Percentiles rank a stretch among this genome's conserved stretches.
Evolutionary conservation across 2,329 filamentous ascomycete species (phyloP).

Genomic region (Rhexocercosporidium sp.): DNA sequence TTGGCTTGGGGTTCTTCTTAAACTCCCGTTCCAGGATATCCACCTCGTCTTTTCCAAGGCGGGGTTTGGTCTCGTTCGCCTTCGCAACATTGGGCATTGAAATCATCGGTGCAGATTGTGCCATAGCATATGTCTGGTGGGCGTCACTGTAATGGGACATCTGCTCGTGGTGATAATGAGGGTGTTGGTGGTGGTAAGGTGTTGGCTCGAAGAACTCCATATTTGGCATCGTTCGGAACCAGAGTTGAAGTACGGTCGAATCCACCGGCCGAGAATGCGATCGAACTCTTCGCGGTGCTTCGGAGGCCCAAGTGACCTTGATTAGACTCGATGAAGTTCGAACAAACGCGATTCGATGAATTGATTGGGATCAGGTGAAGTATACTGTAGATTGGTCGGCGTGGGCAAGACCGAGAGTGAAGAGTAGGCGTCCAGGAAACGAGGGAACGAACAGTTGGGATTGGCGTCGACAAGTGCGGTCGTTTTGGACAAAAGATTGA

Average conservation of each 20-base stretch:
- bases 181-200: conserved; percentile 30
- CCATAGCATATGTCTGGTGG: conserved; percentile 30
- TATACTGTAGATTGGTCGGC: neutral
- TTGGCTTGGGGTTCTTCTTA: conserved; percentile 67
- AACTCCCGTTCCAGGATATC: conserved; percentile 66
- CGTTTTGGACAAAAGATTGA: conserved; percentile 27
- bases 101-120: conserved; percentile 43
- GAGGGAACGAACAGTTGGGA: conserved; percentile 1
- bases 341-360: conserved; percentile 7
- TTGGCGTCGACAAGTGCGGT: conserved; percentile 11
- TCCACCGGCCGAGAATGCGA: conserved; percentile 20
- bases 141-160: conserved; percentile 29
- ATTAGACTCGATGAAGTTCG: conserved; percentile 2
- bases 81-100: conserved; percentile 32
- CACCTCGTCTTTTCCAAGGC: conserved; percentile 62
- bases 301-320: neutral
- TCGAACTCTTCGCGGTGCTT: conserved; percentile 15
- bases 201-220: conserved; percentile 39
- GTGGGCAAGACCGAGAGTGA: conserved; percentile 9
- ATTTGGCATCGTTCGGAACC: conserved; percentile 27
- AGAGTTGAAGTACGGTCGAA: conserved; percentile 15
- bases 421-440: neutral
- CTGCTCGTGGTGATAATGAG: conserved; percentile 32
- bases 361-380: conserved; percentile 8
- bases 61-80: conserved; percentile 42